Evolutionary conservation across 768 basidiomycete genomes (phyloP).

Genomic region (Lactarius tabidus): DNA sequence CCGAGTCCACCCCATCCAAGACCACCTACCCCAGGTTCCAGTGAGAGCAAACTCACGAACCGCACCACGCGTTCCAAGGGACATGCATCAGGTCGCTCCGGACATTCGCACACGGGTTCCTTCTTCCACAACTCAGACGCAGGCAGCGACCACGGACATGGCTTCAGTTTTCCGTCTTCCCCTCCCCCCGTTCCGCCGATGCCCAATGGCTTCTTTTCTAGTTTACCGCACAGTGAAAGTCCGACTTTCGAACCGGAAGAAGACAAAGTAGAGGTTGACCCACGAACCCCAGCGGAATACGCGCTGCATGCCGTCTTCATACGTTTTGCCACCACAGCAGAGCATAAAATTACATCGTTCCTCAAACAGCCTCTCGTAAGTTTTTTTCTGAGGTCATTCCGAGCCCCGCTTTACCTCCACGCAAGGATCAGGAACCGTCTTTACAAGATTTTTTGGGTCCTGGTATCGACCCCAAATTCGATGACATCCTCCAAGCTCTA

Average conservation of each 20-base stretch:
- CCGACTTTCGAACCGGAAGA: conserved; percentile 49
- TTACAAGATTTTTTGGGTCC: conserved; percentile 67
- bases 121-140: conserved; percentile 65
- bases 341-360: conserved; percentile 74
- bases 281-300: conserved; percentile 82
- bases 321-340: conserved; percentile 75
- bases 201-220: conserved; percentile 52
- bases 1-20: conserved; percentile 52
- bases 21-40: conserved; percentile 58
- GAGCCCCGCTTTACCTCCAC: neutral
- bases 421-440: conserved; percentile 64
- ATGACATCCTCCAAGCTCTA: conserved; percentile 78
- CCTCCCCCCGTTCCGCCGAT: conserved; percentile 80
- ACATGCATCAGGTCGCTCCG: conserved; percentile 62
- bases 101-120: conserved; percentile 75
- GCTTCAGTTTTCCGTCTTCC: conserved; percentile 40
- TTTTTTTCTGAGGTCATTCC: conserved; percentile 7
- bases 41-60: conserved; percentile 38
- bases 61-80: conserved; percentile 47
- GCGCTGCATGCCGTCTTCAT: conserved; percentile 87
- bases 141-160: conserved; percentile 64
- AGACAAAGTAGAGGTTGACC: conserved; percentile 63
- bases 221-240: conserved; percentile 43
- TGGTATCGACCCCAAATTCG: conserved; percentile 72
- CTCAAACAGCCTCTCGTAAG: conserved; percentile 65